Evolutionary conservation across 2,329 filamentous ascomycete species (phyloP).

Genomic region (Claviceps purpurea): DNA sequence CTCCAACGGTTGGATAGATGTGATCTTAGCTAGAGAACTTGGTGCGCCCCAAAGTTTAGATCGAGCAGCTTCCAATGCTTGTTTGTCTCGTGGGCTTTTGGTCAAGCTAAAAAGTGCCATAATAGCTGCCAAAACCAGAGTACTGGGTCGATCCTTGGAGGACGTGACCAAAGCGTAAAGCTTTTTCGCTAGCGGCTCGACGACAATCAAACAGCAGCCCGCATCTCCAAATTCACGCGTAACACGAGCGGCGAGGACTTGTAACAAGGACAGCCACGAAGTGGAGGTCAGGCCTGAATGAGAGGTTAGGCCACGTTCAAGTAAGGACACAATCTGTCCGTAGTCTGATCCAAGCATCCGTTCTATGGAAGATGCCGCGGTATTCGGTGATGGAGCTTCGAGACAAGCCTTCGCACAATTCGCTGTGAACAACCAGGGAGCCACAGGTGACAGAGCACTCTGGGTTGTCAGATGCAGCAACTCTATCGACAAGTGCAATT

Average conservation of each 20-base stretch:
- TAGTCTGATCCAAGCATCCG: constrained; percentile 53
- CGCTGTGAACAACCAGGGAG: constrained; percentile 38
- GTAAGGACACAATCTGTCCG: constrained; percentile 52
- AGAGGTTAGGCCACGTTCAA: constrained; percentile 45
- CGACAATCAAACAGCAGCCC: constrained; percentile 49
- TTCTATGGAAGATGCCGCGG: constrained; percentile 12
- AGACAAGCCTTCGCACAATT: constrained; percentile 31
- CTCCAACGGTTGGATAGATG: constrained; percentile 50
- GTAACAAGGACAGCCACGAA: constrained; percentile 43
- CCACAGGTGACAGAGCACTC: constrained; percentile 31
- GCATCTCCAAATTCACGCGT: constrained; percentile 52
- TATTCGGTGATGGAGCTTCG: constrained; percentile 13
- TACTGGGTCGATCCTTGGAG: constrained; percentile 5
- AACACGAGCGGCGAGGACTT: constrained; percentile 41
- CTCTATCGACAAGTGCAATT: constrained; percentile 34
- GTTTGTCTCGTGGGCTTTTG: constrained; percentile 43
- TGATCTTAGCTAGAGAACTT: constrained; percentile 18
- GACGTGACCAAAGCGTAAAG: constrained; percentile 24
- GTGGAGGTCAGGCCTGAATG: constrained; percentile 33
- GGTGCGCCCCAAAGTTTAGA: constrained; percentile 46
- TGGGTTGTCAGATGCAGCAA: constrained; percentile 36
- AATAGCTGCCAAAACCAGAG: constrained; percentile 22
- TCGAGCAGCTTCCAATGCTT: constrained; percentile 51
- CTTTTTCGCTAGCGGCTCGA: constrained; percentile 56
- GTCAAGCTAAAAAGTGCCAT: constrained; percentile 28